Base-by-base conservation (phyloP, 2,329 filamentous ascomycete species). In the Colletotrichum falcatum region DNA sequence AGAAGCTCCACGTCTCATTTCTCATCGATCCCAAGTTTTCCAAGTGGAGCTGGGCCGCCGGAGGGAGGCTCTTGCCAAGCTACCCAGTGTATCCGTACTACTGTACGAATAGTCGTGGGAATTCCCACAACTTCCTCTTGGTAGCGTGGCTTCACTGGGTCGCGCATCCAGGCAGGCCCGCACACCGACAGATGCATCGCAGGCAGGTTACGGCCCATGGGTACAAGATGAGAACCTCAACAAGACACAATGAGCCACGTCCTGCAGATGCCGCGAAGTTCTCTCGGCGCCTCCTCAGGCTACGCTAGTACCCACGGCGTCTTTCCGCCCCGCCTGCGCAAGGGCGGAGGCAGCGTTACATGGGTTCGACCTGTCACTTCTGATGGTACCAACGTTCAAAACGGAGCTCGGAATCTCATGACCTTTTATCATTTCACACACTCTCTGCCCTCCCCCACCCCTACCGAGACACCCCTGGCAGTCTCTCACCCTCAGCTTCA, bases 1-100 rank as follows among this genome's bases (percentile, higher is more conserved):
- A 28, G 44, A 37, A n/a, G 63, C 63, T 61, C 66, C 66, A 70
- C 66, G 63, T 42, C 49, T 70, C 39, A 70, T 70, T 70, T 70
- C 42, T 61, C n/a, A 56, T 39, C 48, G 62, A 44, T 42, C 44
- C 61, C 37, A 61, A 59, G 44, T 33, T 46, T 51, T 61, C 66
- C 48, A 68, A 70, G 66, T 44, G 55, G 66, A 70, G 48, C 53
- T 44, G 26, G 26, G 54, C 12, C 37, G 54, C 12, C 37, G 35
- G 35, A 16, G 18, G 23, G 58, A 53, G 33, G 33, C 14, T 65
- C 63, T 55, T 66, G 56, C 42, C 44, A 46, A 23, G 11, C 44
- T 46, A 23, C n/a, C n/a, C n/a, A n/a, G n/a, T n/a, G n/a, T n/a
- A n/a, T n/a, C n/a, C n/a, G n/a, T n/a, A n/a, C n/a, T n/a, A n/a